Percentiles rank a stretch among this genome's conserved stretches.
Conservation (phyloP, 768 basidiomycete species). For the Panaeolus papilionaceus region DNA sequence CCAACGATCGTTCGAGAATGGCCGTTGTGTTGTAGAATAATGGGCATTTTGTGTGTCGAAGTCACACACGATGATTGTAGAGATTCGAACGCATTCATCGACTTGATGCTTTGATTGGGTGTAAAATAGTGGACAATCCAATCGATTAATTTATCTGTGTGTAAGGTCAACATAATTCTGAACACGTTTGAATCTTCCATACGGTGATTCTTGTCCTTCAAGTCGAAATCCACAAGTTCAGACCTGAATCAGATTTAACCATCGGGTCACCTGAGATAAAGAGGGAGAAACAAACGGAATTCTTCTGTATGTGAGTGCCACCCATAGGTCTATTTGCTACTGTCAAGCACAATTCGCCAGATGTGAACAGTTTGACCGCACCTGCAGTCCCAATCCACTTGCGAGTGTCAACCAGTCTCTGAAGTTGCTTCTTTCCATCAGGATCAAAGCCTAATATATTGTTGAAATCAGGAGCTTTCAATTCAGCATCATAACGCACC, state of each 20-base stretch:
- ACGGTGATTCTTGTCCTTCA: slow-evolving; percentile 53
- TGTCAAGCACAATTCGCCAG: background rate
- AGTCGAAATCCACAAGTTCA: slow-evolving; percentile 69
- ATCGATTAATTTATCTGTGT: slow-evolving; percentile 56
- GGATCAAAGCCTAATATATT: slow-evolving; percentile 65
- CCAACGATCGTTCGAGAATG: slow-evolving; percentile 92
- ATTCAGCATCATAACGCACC: slow-evolving; percentile 46
- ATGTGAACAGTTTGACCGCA: slow-evolving; percentile 30
- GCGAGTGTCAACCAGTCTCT: slow-evolving; percentile 56
- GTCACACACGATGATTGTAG: slow-evolving; percentile 60
- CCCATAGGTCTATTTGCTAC: slow-evolving; percentile 64
- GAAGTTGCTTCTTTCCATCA: slow-evolving; percentile 68
- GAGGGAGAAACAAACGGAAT: slow-evolving; percentile 69
- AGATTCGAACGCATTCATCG: slow-evolving; percentile 54
- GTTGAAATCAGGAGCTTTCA: background rate
- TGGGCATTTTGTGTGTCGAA: slow-evolving; percentile 71
- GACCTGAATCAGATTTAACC: slow-evolving; percentile 43
- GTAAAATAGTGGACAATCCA: slow-evolving; percentile 85
- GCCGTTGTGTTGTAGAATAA: slow-evolving; percentile 83
- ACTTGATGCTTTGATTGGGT: slow-evolving; percentile 28
- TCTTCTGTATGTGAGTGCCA: slow-evolving; percentile 78
- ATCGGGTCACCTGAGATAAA: slow-evolving; percentile 11
- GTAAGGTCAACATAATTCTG: background rate
- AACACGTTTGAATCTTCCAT: slow-evolving; percentile 14
- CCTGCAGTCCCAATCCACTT: slow-evolving; percentile 89